Conservation (phyloP, 176 grass and related monocot species). For the Avena atlantica region DNA sequence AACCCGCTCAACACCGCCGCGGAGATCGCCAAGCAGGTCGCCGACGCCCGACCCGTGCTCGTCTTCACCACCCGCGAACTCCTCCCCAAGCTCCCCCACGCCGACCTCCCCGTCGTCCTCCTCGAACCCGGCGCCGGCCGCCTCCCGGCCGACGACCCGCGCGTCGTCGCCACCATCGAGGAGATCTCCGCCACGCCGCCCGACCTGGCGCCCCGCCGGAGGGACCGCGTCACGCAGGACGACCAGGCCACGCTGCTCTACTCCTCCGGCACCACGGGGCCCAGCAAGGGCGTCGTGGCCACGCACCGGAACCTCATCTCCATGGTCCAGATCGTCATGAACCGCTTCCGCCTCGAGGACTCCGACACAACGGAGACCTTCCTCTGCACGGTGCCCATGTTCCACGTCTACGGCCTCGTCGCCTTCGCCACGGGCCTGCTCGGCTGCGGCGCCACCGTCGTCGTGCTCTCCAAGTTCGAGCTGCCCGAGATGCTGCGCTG, state of each 20-base stretch:
- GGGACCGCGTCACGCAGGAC: constrained; percentile 67
- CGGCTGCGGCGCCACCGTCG: constrained; percentile 85
- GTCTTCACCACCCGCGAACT: constrained; percentile 80
- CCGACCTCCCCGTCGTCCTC: constrained; percentile 51
- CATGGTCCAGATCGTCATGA: constrained; percentile 94
- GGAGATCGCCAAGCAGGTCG: constrained; percentile 90
- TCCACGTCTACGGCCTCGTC: constrained; percentile 94
- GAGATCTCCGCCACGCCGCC: constrained; percentile 68
- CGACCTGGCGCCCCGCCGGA: constrained; percentile 26
- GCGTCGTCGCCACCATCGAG: constrained; percentile 70
- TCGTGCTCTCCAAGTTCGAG: constrained; percentile 92
- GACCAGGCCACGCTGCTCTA: constrained; percentile 93
- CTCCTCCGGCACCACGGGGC: constrained; percentile 91
- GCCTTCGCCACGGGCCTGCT: constrained; percentile 91
- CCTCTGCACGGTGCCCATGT: constrained; percentile 97
- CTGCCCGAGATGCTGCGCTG: constrained; percentile 78
- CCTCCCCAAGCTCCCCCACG: constrained; percentile 62
- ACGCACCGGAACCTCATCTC: constrained; percentile 90
- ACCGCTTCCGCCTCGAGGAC: constrained; percentile 78
- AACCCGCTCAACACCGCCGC: constrained; percentile 84
- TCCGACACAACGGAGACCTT: constrained; percentile 58
- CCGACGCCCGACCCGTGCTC: constrained; percentile 74
- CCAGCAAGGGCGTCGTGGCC: constrained; percentile 93
- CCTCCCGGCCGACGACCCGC: constrained; percentile 49
- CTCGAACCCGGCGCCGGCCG: constrained; percentile 46